Percentiles rank a stretch among this genome's conserved stretches.
Evolutionary conservation across 2,329 filamentous ascomycete species (phyloP).

Genomic region (Rutstroemia sp.): DNA sequence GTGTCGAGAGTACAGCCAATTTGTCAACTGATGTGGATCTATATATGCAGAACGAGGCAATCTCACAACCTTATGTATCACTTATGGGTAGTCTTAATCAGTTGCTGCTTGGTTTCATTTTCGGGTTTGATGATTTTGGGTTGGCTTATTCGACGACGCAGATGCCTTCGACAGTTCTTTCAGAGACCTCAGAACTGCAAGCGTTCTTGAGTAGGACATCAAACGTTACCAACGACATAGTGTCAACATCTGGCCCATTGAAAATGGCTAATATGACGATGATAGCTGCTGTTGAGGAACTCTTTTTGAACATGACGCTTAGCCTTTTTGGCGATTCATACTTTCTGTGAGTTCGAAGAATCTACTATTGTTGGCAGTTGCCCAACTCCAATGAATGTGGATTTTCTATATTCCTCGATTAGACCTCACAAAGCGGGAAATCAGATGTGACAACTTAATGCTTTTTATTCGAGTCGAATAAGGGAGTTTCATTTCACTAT

Average conservation of each 20-base stretch:
- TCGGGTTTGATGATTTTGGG: background rate
- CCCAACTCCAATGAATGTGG: no score
- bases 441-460: no score
- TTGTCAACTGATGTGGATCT: no score
- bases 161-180: background rate
- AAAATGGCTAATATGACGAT: background rate
- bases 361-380: no score
- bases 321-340: constrained; percentile 1
- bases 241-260: background rate
- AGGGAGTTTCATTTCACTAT: no score
- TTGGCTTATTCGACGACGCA: background rate
- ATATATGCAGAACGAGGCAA: background rate
- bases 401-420: no score
- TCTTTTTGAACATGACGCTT: background rate
- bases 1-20: no score
- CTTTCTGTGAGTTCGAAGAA: background rate
- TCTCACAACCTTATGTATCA: background rate
- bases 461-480: no score
- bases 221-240: background rate
- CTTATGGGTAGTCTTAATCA: background rate
- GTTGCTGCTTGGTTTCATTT: background rate
- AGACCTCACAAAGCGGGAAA: no score
- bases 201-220: background rate
- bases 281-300: background rate
- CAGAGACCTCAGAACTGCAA: background rate